Conservation (phyloP, 768 basidiomycete genomes). For the Agaricus subrufescens region DNA sequence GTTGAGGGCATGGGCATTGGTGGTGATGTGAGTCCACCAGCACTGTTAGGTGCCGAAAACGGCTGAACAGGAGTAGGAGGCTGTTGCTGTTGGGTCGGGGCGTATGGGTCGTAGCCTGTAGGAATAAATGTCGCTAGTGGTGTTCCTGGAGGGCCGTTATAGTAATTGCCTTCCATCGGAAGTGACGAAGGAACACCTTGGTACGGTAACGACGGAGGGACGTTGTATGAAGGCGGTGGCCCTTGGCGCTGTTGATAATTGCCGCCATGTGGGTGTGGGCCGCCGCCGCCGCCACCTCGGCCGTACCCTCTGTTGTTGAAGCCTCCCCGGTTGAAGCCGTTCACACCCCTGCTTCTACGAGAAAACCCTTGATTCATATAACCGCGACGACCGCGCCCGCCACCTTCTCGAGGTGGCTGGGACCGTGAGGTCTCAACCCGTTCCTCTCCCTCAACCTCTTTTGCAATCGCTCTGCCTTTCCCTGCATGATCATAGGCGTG, state of each 20-base stretch:
- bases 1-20: slow-evolving; percentile 45
- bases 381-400: slow-evolving; percentile 23
- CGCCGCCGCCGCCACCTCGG: slow-evolving; percentile 18
- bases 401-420: background rate
- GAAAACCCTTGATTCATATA: slow-evolving; percentile 22
- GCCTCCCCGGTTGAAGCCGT: slow-evolving; percentile 31
- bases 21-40: slow-evolving; percentile 12
- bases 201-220: slow-evolving; percentile 26
- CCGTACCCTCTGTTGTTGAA: slow-evolving; percentile 23
- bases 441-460: background rate
- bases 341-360: slow-evolving; percentile 21
- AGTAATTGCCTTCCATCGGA: slow-evolving; percentile 6
- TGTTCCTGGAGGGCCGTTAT: slow-evolving; percentile 1
- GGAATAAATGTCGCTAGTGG: slow-evolving; percentile 13
- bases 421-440: background rate
- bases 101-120: slow-evolving; percentile 10
- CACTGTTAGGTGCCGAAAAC: background rate
- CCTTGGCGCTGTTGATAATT: slow-evolving; percentile 19
- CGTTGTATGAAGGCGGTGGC: slow-evolving; percentile 24
- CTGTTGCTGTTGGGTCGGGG: slow-evolving; percentile 19
- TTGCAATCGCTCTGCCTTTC: background rate
- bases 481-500: background rate
- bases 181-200: slow-evolving; percentile 1
- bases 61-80: slow-evolving; percentile 5
- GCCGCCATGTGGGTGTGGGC: slow-evolving; percentile 20